Base-by-base conservation (phyloP, 2,329 filamentous ascomycete genomes). In the Botryotinia narcissicola region DNA sequence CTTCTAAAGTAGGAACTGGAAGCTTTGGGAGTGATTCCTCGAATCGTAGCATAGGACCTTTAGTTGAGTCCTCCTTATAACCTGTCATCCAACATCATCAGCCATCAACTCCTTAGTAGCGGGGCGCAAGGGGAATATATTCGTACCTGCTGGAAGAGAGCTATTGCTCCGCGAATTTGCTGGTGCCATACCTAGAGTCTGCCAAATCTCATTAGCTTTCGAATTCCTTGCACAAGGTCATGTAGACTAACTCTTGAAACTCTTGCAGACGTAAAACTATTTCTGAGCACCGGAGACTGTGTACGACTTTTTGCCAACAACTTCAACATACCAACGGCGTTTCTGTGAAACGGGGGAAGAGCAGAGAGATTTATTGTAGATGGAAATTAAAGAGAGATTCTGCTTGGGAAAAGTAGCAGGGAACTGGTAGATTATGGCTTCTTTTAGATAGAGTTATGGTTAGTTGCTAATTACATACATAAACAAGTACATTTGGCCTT, bases 11-110 rank as follows among this genome's bases (percentile, higher is more conserved):
- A 18, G 93, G 93, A 6, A 96, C 92, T 22, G 93, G 93, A 42
- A 97, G 87, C 54, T 87, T 87, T 62, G 93, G 93, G 46, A 97
- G 88, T n/a, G 92, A 95, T 54, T 95, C 92, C 82, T 97, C 92
- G 83, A 92, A 97, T 78, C 93, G 89, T 78, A 96, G 87, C 92
- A 93, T 96, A 64, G 89, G 86, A 71, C 92, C 93, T 82, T 94
- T 95, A 79, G 90, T 90, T 79, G 87, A 87, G 83, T 96, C 93
- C 84, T 96, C 93, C 80, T 87, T 89, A 84, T 96, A 95, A 79
- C 91, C 93, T 93, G 79, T 14, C 44, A 54, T 48, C 20, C 48
- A 68, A 42, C 78, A 46, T 79, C n/a, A 61, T 72, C 44, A 72
- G 29, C 40, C 4, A 12, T 59, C 16, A 35, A 10, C 8, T n/a